phyloP scores from a whole-genome alignment of 2,329 filamentous ascomycete genomes.

The Ophiostoma populinum region DNA sequence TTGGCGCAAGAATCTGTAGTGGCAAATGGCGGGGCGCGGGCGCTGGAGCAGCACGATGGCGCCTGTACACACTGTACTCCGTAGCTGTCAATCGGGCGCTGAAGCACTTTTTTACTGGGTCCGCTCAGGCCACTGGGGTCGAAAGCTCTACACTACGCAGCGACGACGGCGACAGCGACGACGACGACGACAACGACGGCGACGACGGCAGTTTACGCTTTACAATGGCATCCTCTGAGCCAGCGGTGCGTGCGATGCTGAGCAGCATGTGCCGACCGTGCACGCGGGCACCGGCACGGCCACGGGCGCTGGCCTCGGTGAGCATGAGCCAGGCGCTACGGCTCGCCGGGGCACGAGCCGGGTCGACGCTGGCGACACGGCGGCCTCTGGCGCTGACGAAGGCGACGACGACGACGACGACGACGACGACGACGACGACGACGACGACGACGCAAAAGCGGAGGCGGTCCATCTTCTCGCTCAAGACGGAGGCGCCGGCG shows the following conservation, averaged over 20 bases:
- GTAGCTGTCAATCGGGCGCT: too few species aligned
- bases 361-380: slow-evolving; percentile 1
- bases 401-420: background rate
- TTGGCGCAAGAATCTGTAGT: too few species aligned
- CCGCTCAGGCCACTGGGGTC: too few species aligned
- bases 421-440: background rate
- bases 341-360: background rate
- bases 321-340: background rate
- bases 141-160: too few species aligned
- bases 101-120: too few species aligned
- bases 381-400: background rate
- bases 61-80: too few species aligned
- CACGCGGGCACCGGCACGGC: slow-evolving; percentile 6
- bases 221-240: slow-evolving; percentile 11
- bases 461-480: slow-evolving; percentile 6
- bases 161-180: too few species aligned
- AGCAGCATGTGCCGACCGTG: slow-evolving; percentile 14
- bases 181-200: background rate
- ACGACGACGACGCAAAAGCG: slow-evolving; percentile 1
- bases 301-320: slow-evolving; percentile 2
- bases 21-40: too few species aligned
- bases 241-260: slow-evolving; percentile 13
- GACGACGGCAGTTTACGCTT: background rate
- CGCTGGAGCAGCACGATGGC: too few species aligned
- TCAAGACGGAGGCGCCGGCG: slow-evolving; percentile 1